phyloP scores from a whole-genome alignment of 2,329 filamentous ascomycete species.

The Colletotrichum sp. region DNA sequence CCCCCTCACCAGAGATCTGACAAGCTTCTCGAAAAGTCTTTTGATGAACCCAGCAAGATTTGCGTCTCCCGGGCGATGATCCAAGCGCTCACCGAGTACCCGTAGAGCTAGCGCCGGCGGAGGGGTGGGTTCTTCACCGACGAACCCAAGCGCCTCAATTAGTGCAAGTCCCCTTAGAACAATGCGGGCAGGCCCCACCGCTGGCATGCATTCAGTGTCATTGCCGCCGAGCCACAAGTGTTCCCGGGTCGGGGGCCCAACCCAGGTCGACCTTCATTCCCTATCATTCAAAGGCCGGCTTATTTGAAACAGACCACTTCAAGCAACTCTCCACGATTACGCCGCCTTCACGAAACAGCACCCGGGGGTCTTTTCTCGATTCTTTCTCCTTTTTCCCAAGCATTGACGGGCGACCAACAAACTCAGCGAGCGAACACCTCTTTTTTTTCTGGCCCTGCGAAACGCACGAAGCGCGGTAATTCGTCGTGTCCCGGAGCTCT shows the following conservation, averaged over 20 bases:
- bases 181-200: constrained; percentile 19
- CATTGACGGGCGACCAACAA: not conserved
- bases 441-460: not conserved
- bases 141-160: constrained; percentile 11
- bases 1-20: not conserved
- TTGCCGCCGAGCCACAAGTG: constrained; percentile 12
- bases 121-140: constrained; percentile 6
- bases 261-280: constrained; percentile 13
- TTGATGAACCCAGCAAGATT: not conserved
- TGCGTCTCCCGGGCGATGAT: not conserved
- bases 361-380: not conserved
- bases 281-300: constrained; percentile 15
- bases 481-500: not conserved
- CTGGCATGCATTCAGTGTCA: not conserved
- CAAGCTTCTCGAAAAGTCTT: not conserved
- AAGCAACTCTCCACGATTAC: constrained; percentile 10
- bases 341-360: constrained; percentile 4
- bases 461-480: not conserved
- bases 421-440: constrained; percentile 3
- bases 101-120: not conserved
- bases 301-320: constrained; percentile 21
- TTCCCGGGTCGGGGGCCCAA: not conserved
- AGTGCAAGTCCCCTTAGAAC: constrained; percentile 19
- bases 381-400: not conserved
- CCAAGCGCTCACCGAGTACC: constrained; percentile 10